Evolutionary conservation across 768 basidiomycete species (phyloP).

Genomic region (Gloeopeniophorella convolvens): DNA sequence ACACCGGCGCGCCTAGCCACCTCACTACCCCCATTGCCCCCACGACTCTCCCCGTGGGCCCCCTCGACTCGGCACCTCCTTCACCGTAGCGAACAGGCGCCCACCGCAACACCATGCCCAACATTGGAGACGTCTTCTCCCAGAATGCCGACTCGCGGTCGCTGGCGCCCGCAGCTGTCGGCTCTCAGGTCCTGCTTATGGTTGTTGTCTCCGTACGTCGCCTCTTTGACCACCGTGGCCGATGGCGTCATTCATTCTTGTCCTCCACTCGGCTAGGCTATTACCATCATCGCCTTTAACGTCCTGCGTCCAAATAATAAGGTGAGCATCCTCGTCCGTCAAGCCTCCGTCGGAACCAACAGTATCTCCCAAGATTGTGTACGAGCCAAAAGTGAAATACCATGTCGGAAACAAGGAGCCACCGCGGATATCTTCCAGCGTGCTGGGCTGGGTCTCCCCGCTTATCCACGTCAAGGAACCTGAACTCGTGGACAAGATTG

Average conservation of each 20-base stretch:
- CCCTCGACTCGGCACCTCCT: neutral
- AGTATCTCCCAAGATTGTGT: slow-evolving; percentile 54
- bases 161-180: slow-evolving; percentile 77
- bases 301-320: slow-evolving; percentile 85
- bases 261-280: slow-evolving; percentile 34
- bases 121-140: slow-evolving; percentile 29
- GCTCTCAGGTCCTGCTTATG: slow-evolving; percentile 74
- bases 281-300: slow-evolving; percentile 74
- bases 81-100: neutral
- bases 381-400: slow-evolving; percentile 93
- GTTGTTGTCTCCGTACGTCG: slow-evolving; percentile 58
- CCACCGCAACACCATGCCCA: slow-evolving; percentile 24
- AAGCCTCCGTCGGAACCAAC: neutral
- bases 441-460: slow-evolving; percentile 89
- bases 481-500: slow-evolving; percentile 82
- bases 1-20: no score
- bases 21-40: no score
- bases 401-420: slow-evolving; percentile 71
- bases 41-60: neutral
- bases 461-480: slow-evolving; percentile 79
- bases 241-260: neutral
- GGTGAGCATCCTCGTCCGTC: slow-evolving; percentile 32
- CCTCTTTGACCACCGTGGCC: neutral
- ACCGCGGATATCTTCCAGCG: slow-evolving; percentile 72
- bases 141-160: slow-evolving; percentile 39